phyloP scores from a whole-genome alignment of 257 asterid genomes.

The Jacaranda mimosifolia region DNA sequence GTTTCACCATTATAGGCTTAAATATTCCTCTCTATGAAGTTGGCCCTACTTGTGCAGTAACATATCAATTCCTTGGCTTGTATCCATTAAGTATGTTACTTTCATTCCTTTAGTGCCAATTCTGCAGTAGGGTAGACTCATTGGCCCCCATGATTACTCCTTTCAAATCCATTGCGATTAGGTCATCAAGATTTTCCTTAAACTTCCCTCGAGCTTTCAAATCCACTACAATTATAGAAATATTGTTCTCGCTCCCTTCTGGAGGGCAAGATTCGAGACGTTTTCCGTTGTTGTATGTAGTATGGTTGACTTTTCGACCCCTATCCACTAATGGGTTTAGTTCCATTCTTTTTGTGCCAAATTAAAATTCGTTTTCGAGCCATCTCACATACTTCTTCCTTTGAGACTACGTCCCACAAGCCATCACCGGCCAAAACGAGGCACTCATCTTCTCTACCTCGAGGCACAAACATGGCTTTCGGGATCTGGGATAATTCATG shows the following conservation, averaged over 20 bases:
- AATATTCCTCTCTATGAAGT: too few species aligned
- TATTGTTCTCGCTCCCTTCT: constrained; percentile 81
- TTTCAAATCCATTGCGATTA: too few species aligned
- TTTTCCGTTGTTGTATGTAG: constrained; percentile 90
- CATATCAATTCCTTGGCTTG: too few species aligned
- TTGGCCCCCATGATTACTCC: too few species aligned
- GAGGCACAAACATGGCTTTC: constrained; percentile 69
- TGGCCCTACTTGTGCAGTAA: too few species aligned
- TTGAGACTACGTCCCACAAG: constrained; percentile 81
- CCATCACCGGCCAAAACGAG: constrained; percentile 85
- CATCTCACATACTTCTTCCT: constrained; percentile 75
- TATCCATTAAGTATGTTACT: too few species aligned
- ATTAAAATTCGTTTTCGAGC: constrained; percentile 69
- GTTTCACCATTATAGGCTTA: too few species aligned
- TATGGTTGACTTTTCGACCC: constrained; percentile 76
- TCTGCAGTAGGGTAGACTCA: too few species aligned
- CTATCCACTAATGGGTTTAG: constrained; percentile 46
- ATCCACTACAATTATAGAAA: constrained; percentile 80
- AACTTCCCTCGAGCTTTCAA: constrained; percentile 75
- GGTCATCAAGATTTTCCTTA: constrained; percentile 62
- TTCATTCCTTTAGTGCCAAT: too few species aligned
- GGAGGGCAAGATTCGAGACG: constrained; percentile 69
- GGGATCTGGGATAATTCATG: constrained; percentile 89
- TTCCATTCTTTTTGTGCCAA: constrained; percentile 83
- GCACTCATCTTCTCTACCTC: constrained; percentile 80